Base-by-base conservation (phyloP, 2,329 filamentous ascomycete species). In the Dothideomycetidae sp. region DNA sequence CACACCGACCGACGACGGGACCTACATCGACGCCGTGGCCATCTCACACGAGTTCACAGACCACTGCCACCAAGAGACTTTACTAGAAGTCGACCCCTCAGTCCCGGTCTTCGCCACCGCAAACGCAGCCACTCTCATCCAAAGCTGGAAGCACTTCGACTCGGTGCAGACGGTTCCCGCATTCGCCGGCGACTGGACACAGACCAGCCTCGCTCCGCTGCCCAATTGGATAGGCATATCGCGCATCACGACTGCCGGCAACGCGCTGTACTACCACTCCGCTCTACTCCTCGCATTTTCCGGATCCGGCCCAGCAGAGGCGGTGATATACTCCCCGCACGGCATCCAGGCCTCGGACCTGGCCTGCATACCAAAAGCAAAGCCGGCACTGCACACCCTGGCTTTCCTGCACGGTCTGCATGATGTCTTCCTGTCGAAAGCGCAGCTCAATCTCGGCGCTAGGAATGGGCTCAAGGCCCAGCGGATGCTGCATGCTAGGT, bases 1-100 rank as follows among this genome's bases (percentile, higher is more conserved):
- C 19, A 16, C 51, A 13, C 45, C 46, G 15, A 14, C 42, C 39
- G 50, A 39, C 44, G 40, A 43, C 34, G 36, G 13, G 43, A 58
- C 57, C 10, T 60, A 62, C 31, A 66, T 79, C 18, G 75, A 80
- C 50, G 67, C 58, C 2, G 71, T 79, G 2, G 62, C 64, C 17
- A 61, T 79, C 19, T 71, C 65, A 11, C 75, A 80, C 49, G 75
- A 79, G 50, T 80, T 79, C 46, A 78, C 75, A 1, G 75, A 80
- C 48, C 76, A 78, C 50, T 78, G 73, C 53, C 74, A 80, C 48
- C 62, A 68, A 42, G 62, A 68, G 2, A 80, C 75, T 10, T 56
- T 80, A 16, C 51, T 67, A 30, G 66, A 76, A 46, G 53, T 79
- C 3, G 58, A 69, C 4, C 45, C 47, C 1, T 52, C 61, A 30